phyloP scores from a whole-genome alignment of 2,329 filamentous ascomycete genomes.

The Magnaporthiopsis poae region DNA sequence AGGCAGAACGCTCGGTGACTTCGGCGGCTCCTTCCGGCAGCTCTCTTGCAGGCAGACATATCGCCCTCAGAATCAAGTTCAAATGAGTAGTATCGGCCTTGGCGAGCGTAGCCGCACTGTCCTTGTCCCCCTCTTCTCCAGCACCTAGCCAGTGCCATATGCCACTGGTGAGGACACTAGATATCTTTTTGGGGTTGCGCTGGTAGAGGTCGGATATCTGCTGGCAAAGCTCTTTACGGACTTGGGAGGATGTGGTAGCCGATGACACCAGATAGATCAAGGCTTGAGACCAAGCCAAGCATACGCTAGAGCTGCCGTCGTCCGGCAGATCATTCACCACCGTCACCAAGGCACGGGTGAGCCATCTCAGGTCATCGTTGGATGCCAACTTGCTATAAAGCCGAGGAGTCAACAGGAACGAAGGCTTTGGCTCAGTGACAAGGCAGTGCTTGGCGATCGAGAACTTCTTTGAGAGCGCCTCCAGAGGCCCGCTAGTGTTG shows the following conservation, averaged over 20 bases:
- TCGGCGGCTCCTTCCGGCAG: constrained; percentile 29
- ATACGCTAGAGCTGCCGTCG: constrained; percentile 37
- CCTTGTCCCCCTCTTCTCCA: constrained; percentile 63
- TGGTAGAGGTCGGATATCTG: constrained; percentile 58
- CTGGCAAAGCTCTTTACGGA: constrained; percentile 54
- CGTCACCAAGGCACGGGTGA: constrained; percentile 58
- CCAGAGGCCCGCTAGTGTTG: constrained; percentile 40
- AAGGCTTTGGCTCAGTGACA: constrained; percentile 66
- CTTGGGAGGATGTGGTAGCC: constrained; percentile 45
- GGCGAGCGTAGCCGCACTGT: constrained; percentile 56
- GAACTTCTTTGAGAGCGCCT: constrained; percentile 47
- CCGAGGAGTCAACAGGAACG: constrained; percentile 74
- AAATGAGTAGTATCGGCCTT: constrained; percentile 58
- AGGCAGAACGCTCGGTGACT: constrained; percentile 33
- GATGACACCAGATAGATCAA: constrained; percentile 71
- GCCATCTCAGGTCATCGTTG: constrained; percentile 71
- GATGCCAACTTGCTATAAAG: constrained; percentile 70
- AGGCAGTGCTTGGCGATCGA: constrained; percentile 57
- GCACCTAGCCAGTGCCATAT: constrained; percentile 72
- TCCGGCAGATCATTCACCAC: constrained; percentile 46
- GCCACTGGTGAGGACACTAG: constrained; percentile 55
- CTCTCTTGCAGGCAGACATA: constrained; percentile 51
- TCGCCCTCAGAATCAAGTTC: constrained; percentile 48
- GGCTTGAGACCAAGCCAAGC: constrained; percentile 70
- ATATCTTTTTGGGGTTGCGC: constrained; percentile 46